Base-by-base conservation (phyloP, 2,329 filamentous ascomycete species). In the Aspergillus amoenus region DNA sequence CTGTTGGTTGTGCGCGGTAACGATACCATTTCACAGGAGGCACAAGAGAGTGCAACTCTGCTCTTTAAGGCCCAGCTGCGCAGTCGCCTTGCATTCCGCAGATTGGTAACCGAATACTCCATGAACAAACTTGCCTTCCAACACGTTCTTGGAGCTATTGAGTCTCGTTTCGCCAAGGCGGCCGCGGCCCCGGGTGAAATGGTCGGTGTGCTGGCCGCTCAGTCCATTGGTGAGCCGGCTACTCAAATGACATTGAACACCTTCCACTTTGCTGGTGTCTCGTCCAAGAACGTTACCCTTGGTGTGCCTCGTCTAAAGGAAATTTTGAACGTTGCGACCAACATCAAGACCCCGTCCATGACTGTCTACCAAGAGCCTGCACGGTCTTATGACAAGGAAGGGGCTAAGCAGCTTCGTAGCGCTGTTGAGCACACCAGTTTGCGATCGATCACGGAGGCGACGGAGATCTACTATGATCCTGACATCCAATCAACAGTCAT, bases 201-300 rank as follows among this genome's bases (percentile, higher is more conserved):
- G 94, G 94, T 99, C 56, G 94, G 94, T 79, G 94, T 99, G 21
- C 80, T 99, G 69, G 94, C 94, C 62, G 94, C 95, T 6, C 94
- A 99, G 78, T 99, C 94, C 32, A 99, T 99, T 72, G 94, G 94
- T 80, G 94, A 99, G 76, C 94, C 94, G 41, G 95, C 94, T 18
- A 99, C 94, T 1, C 94, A 99, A 81, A 99, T 99, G 94, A 99
- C 94, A 2, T 80, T 99, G 60, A 99, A 99, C 80, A 99, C 94
- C n/a, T 99, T 99, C 89, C 94, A 99, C 82, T 99, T 99, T 76
- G 93, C 94, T 76, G 94, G 94, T 96, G 92, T 99, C 60, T 96
- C 95, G 39, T 96, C 93, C 22, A 99, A 99, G 88, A 99, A 99
- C 82, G 93, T 99, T 55, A 99, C 94, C 0, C 88, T 99, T 48